Evolutionary conservation across 768 basidiomycete species (phyloP), one percentile per base, ranked within the genome.

Genomic region (Austroboletus eburneus): DNA sequence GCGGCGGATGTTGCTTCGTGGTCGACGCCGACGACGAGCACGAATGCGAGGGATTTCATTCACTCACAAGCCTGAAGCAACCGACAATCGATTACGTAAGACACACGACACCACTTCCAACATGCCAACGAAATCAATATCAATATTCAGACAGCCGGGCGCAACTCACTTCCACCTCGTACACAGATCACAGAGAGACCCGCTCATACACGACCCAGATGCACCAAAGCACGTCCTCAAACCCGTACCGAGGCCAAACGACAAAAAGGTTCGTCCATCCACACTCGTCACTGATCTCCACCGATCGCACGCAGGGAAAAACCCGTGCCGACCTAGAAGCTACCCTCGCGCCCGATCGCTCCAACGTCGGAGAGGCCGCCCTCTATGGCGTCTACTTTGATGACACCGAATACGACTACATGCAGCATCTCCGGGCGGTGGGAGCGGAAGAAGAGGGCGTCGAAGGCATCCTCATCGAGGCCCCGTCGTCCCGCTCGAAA

Each of bases 371-470:
- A 46, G 90, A 98, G 70, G 96, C 96, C 0, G 72, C 87, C 6
- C 63, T 81, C 9, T 94, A 97, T 65, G 96, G 93, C 4, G 70
- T 99, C 61, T 91, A 91, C 69, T 98, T 81, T 69, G 93, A 98
- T 69, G 94, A 99, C 62, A 86, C 90, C 6, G 79, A 92, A 49
- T 99, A 99, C 72, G 90, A 99, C 68, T 99, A 99, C 72, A 92
- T 97, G 89, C 87, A 94, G 65, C 96, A 99, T 69, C 79, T 99
- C 36, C 85, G 91, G 12, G 57, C 78, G 2, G 80, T 90, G 41
- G 91, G 90, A 4, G 58, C 78, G 12, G 78, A 84, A 47, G 88
- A 90, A 61, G 88, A 84, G 36, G 87, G 88, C 10, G 81, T 87
- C 8, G 91, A 92, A 32, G 86, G 82, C 48, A 69, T 90, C 42